Percentiles rank a stretch among this genome's conserved stretches.
Evolutionary conservation across 306 rosid genomes (phyloP).

Genomic region (Acacia melanoxylon): DNA sequence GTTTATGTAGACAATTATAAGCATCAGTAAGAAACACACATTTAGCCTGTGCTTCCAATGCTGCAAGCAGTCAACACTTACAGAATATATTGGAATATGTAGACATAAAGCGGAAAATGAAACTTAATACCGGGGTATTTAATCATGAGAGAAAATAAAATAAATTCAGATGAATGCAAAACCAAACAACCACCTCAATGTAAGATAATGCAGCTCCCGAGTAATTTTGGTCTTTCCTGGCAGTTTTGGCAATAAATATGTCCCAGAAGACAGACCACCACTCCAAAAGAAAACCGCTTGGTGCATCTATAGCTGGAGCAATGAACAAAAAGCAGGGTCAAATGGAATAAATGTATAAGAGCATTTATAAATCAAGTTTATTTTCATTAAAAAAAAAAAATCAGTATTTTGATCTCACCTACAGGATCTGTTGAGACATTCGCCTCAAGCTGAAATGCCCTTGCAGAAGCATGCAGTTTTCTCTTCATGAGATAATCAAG

Average conservation of each 20-base stretch:
- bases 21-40: neutral
- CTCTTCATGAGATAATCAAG: constrained; percentile 69
- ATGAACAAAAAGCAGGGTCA: constrained; percentile 24
- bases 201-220: constrained; percentile 67
- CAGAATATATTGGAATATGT: neutral
- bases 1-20: constrained; percentile 4
- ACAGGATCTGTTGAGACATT: constrained; percentile 53
- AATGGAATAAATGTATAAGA: constrained; percentile 15
- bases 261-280: constrained; percentile 74
- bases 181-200: constrained; percentile 45
- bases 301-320: constrained; percentile 67
- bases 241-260: constrained; percentile 57
- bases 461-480: constrained; percentile 66
- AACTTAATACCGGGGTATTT: neutral
- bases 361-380: constrained; percentile 5
- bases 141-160: neutral
- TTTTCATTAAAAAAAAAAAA: neutral
- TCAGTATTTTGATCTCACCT: constrained; percentile 49
- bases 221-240: constrained; percentile 55
- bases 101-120: neutral
- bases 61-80: neutral
- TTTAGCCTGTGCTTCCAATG: constrained; percentile 10
- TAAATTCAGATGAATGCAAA: neutral
- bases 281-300: constrained; percentile 78
- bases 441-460: constrained; percentile 66